A percentile compares a stretch with the other conserved stretches of the same genome.
Conservation (phyloP, 2,329 filamentous ascomycete genomes). For the Diaporthe nobilis region DNA sequence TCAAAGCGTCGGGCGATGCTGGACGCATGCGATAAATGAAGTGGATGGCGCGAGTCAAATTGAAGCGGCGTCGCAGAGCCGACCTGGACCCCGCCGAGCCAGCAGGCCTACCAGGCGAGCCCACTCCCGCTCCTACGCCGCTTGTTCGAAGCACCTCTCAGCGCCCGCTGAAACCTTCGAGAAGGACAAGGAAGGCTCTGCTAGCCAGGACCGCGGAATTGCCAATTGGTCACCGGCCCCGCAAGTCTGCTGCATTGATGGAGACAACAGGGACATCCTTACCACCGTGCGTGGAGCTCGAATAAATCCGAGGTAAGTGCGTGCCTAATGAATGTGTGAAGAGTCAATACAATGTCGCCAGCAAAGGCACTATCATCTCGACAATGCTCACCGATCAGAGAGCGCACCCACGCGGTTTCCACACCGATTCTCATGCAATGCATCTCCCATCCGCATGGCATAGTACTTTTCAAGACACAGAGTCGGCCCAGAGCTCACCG, state of each 20-base stretch:
- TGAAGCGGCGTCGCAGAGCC: constrained; percentile 40
- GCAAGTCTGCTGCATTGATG: constrained; percentile 23
- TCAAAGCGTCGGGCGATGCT: constrained; percentile 38
- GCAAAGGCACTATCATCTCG: constrained; percentile 25
- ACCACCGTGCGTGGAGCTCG: constrained; percentile 16
- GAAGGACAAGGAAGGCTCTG: constrained; percentile 39
- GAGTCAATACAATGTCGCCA: constrained; percentile 9
- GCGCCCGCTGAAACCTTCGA: constrained; percentile 43
- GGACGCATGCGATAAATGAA: constrained; percentile 40
- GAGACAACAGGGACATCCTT: constrained; percentile 15
- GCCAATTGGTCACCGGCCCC: constrained; percentile 41
- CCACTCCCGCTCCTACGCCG: constrained; percentile 32
- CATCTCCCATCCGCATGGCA: neutral
- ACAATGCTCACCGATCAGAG: constrained; percentile 27
- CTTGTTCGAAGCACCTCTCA: constrained; percentile 38
- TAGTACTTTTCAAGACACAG: neutral
- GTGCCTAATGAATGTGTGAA: constrained; percentile 2
- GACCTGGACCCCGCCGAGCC: constrained; percentile 37
- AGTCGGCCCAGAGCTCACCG: constrained; percentile 30
- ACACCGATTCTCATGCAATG: constrained; percentile 9
- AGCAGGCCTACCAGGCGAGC: constrained; percentile 33
- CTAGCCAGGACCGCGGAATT: constrained; percentile 41
- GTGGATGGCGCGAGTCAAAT: constrained; percentile 38
- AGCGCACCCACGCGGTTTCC: constrained; percentile 12
- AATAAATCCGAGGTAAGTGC: constrained; percentile 23